Base-by-base conservation (phyloP, 192 early-diverging fungal genomes). In the Mortierella claussenii region DNA sequence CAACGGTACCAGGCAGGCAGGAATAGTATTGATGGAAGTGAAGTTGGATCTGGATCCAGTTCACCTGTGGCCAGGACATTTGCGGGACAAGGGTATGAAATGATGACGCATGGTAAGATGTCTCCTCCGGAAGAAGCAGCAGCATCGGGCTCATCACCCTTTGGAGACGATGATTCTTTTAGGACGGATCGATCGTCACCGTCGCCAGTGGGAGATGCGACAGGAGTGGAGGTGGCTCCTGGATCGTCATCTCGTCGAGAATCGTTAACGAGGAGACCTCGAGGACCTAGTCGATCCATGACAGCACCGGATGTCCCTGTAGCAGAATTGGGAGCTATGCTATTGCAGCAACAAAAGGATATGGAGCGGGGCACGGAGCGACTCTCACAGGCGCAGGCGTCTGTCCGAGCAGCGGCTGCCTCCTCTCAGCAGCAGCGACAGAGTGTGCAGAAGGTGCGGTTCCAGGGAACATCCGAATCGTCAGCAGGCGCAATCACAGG, bases 21-120 rank as follows among this genome's bases (percentile, higher is more conserved):
- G 15, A 76, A 76, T 28, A 76, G 73, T 51, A 62, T 76, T 30
- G 73, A 76, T 49, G 73, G 73, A 40, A 67, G 73, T 34, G 73
- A 76, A 31, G 60, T 66, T 45, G 73, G 73, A 13, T 70, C 68
- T 24, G 42, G 53, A 30, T 51, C 69, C 12, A 34, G 24, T 26
- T 24, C 15, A 27, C 23, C 15, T 21, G 40, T 56, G 12, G 12
- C 20, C 15, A 24, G 43, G 8, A 33, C 45, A 66, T 15, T 49
- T 1, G 21, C 49, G 40, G 49, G 56, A 44, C 20, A 30, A 20
- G 48, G 47, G 12, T 43, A 33, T 48, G 65, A 58, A 5, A n/a
- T n/a, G n/a, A n/a, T n/a, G n/a, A 17, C 21, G 4, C 49, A 26
- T 28, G 52, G 28, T 23, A 37, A 30, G 33, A 21, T 13, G 5